A percentile compares a stretch with the other conserved stretches of the same genome.
phyloP scores from a whole-genome alignment of 495 filamentous ascomycete genomes.

The Xylaria telfairii region DNA sequence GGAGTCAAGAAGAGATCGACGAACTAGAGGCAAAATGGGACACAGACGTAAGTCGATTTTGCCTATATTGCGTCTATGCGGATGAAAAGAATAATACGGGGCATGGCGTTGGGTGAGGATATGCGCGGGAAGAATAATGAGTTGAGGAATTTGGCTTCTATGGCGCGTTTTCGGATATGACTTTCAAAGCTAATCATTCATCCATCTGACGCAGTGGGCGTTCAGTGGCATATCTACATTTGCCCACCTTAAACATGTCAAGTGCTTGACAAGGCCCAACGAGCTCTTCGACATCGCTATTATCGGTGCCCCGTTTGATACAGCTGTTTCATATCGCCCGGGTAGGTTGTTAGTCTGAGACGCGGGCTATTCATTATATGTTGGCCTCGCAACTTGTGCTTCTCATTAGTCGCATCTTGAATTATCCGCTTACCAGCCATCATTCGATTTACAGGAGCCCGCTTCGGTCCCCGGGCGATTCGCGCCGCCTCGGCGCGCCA shows the following conservation, averaged over 20 bases:
- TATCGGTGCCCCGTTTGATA: constrained; percentile 85
- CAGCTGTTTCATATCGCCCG: constrained; percentile 79
- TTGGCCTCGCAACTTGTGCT: not conserved
- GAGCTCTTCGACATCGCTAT: constrained; percentile 78
- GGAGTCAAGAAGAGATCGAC: constrained; percentile 46
- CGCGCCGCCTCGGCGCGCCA: constrained; percentile 78
- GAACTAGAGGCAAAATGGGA: constrained; percentile 63
- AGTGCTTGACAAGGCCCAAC: constrained; percentile 72
- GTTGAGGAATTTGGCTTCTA: not conserved
- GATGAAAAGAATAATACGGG: not conserved
- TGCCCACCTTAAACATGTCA: constrained; percentile 76
- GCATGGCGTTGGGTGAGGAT: not conserved
- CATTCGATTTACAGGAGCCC: constrained; percentile 59
- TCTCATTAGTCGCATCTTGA: not conserved
- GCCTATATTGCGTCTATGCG: not conserved
- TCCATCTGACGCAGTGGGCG: constrained; percentile 59
- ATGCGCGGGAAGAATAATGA: not conserved
- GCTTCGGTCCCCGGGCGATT: constrained; percentile 84
- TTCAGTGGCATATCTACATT: constrained; percentile 83
- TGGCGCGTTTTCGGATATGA: not conserved
- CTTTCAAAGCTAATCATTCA: constrained; percentile 11
- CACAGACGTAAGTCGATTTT: constrained; percentile 50
- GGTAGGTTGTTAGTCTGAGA: constrained; percentile 48
- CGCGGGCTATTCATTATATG: not conserved
- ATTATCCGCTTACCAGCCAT: not conserved